phyloP scores from a whole-genome alignment of 352 stramenopile genomes.

The Phytopythium sindhum region DNA sequence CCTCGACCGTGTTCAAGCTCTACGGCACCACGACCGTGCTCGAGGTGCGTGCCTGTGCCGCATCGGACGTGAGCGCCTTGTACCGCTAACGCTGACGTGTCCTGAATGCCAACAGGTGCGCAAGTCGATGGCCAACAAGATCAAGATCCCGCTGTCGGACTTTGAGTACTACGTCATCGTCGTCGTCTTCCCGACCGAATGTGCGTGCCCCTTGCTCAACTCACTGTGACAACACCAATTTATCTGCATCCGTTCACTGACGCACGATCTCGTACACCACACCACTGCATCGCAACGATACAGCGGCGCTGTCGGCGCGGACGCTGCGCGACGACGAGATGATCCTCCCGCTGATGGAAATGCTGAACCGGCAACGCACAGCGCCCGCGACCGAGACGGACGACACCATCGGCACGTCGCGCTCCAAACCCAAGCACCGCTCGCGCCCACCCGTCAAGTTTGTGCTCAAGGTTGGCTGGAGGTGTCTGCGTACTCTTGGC shows the following conservation, averaged over 20 bases:
- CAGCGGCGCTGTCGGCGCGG: slow-evolving; percentile 54
- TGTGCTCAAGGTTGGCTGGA: slow-evolving; percentile 59
- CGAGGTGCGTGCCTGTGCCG: slow-evolving; percentile 30
- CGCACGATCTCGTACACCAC: neutral
- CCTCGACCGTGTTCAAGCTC: slow-evolving; percentile 79
- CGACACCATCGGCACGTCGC: slow-evolving; percentile 41
- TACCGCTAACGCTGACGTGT: neutral
- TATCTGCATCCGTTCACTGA: neutral
- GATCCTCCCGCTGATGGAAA: slow-evolving; percentile 71
- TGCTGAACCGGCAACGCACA: slow-evolving; percentile 48
- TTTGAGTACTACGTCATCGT: slow-evolving; percentile 80
- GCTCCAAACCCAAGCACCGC: slow-evolving; percentile 59
- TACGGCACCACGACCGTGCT: slow-evolving; percentile 61
- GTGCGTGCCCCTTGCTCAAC: slow-evolving; percentile 7
- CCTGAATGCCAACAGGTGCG: slow-evolving; percentile 36
- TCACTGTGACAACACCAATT: neutral
- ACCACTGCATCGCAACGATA: neutral
- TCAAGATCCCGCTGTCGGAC: slow-evolving; percentile 62
- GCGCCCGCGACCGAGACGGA: slow-evolving; percentile 35
- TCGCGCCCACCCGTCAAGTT: slow-evolving; percentile 71
- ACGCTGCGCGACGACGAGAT: slow-evolving; percentile 79
- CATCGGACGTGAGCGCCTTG: neutral
- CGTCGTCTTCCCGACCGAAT: slow-evolving; percentile 70
- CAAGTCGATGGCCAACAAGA: slow-evolving; percentile 78
- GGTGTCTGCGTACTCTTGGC: too few relatives aligned